A percentile compares a stretch with the other conserved stretches of the same genome.
phyloP scores from a whole-genome alignment of 176 grass and related monocot species.

The Ensete ventricosum region DNA sequence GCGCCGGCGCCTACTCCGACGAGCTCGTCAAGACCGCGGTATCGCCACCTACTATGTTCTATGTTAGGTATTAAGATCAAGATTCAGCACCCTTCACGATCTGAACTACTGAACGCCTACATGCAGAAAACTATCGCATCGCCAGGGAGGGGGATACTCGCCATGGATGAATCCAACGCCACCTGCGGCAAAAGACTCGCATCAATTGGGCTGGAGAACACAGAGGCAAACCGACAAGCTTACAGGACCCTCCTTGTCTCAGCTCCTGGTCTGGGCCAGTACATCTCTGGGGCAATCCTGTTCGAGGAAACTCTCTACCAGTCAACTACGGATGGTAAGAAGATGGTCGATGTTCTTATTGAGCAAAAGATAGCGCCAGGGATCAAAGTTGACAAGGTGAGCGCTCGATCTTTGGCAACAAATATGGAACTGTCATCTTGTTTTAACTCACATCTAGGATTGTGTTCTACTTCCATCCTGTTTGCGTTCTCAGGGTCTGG shows the following conservation, averaged over 20 bases:
- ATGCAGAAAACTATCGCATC: constrained; percentile 84
- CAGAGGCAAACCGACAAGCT: constrained; percentile 88
- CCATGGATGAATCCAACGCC: constrained; percentile 92
- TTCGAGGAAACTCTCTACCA: constrained; percentile 98
- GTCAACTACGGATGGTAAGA: constrained; percentile 80
- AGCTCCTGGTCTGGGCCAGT: constrained; percentile 60
- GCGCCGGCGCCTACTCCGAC: constrained; percentile 54
- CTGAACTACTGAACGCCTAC: no score
- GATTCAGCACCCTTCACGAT: not conserved
- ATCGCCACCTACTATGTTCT: not conserved
- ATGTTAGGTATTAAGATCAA: not conserved
- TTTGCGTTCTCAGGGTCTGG: constrained; percentile 59
- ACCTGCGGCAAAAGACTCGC: constrained; percentile 88
- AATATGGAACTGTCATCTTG: not conserved
- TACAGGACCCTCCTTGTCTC: constrained; percentile 73
- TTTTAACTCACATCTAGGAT: not conserved
- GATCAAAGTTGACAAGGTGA: constrained; percentile 97
- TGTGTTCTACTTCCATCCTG: not conserved
- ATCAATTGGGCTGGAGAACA: constrained; percentile 93
- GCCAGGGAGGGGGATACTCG: constrained; percentile 83
- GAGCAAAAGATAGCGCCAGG: constrained; percentile 70
- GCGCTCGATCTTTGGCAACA: not conserved
- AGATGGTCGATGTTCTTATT: constrained; percentile 72
- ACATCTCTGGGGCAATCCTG: constrained; percentile 87
- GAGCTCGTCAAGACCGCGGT: constrained; percentile 87